phyloP scores from a whole-genome alignment of 176 grass and related monocot species.

The Bonia amplexicaulis region DNA sequence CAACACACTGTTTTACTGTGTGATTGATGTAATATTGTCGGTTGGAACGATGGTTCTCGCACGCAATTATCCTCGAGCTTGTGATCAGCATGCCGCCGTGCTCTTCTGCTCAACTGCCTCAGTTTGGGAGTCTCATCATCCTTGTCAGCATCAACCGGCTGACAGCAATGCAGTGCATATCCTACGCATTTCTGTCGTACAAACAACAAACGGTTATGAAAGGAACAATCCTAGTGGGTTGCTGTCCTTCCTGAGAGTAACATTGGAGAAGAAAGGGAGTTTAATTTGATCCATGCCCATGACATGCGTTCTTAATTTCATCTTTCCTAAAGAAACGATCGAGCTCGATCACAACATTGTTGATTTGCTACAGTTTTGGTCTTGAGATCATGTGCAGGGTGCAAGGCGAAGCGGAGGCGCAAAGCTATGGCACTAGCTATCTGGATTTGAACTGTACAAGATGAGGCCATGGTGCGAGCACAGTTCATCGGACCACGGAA shows the following conservation, averaged over 20 bases:
- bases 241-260: not conserved
- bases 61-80: not conserved
- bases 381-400: not conserved
- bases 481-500: not conserved
- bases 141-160: conserved; percentile 26
- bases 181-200: conserved; percentile 1
- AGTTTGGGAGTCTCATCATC: not conserved
- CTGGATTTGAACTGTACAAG: conserved; percentile 5
- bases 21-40: conserved; percentile 2
- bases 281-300: not conserved
- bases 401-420: not conserved
- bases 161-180: not conserved
- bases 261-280: not conserved
- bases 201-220: conserved; percentile 16
- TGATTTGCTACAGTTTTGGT: not conserved
- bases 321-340: not conserved
- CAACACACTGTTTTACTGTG: not conserved
- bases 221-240: conserved; percentile 16
- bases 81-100: not conserved
- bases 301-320: not conserved
- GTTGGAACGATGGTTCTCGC: not conserved
- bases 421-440: not conserved
- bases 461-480: not conserved
- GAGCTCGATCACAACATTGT: not conserved
- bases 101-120: not conserved